These are phyloP conservation scores for Madurella mycetomatis DNA, from an alignment of 2,329 filamentous ascomycete species.

Conservation along the genomic window DNA sequence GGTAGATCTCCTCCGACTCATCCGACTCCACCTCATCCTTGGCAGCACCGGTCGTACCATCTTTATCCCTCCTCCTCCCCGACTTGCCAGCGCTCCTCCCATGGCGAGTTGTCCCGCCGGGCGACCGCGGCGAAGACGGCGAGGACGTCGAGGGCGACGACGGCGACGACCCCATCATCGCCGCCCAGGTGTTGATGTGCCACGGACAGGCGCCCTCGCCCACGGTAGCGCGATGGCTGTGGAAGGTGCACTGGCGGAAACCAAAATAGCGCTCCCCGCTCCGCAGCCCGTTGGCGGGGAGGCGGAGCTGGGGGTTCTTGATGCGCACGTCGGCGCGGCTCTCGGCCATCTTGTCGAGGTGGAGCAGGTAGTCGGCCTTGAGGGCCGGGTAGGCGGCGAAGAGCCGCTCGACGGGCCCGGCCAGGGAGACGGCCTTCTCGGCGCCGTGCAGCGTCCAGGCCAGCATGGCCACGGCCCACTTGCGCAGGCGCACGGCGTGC, in stretches of 20 bases:
- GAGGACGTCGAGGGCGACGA: not conserved
- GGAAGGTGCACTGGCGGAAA: slow-evolving; percentile 59
- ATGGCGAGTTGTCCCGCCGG: too few species aligned
- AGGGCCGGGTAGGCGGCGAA: slow-evolving; percentile 45
- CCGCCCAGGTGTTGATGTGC: slow-evolving; percentile 27
- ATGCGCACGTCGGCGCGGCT: slow-evolving; percentile 49
- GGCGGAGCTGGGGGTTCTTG: slow-evolving; percentile 58
- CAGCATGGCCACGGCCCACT: slow-evolving; percentile 58
- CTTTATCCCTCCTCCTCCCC: not conserved
- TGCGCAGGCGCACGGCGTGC: slow-evolving; percentile 49
- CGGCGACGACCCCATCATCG: not conserved
- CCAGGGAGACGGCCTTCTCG: slow-evolving; percentile 17
- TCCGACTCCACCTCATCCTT: slow-evolving; percentile 20
- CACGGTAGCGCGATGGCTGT: slow-evolving; percentile 52
- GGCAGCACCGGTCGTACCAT: not conserved
- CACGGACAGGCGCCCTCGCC: slow-evolving; percentile 50
- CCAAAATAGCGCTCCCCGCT: slow-evolving; percentile 56
- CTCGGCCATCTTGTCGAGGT: slow-evolving; percentile 48
- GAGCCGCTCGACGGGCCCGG: slow-evolving; percentile 39
- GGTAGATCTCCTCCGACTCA: slow-evolving; percentile 12
- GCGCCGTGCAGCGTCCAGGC: slow-evolving; percentile 48
- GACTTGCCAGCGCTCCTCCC: too few species aligned
- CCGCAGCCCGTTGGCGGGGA: slow-evolving; percentile 51
- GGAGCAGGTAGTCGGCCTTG: slow-evolving; percentile 46
- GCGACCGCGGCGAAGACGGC: too few species aligned